Conservation (phyloP, 345 rosid species). For the Heritiera fomes region DNA sequence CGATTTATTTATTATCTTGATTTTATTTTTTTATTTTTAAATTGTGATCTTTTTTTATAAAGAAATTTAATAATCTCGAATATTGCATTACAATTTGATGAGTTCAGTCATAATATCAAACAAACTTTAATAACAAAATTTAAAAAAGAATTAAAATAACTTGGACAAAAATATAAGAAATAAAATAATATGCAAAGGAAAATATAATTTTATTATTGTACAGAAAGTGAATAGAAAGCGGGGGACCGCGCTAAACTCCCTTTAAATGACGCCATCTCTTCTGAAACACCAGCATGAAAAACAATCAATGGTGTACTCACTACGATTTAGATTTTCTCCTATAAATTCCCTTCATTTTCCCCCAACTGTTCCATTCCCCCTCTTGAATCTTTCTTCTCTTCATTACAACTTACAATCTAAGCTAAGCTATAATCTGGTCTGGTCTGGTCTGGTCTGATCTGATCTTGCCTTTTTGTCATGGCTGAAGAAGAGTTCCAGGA, state of each 20-base stretch:
- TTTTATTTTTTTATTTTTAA: too few species aligned
- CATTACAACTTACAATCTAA: background rate
- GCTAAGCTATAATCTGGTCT: background rate
- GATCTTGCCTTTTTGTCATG: slow-evolving; percentile 5
- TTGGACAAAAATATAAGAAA: slow-evolving; percentile 4
- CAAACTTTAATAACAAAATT: background rate
- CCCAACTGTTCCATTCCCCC: slow-evolving; percentile 22
- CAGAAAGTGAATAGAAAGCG: background rate
- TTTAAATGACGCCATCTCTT: slow-evolving; percentile 37
- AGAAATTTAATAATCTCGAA: too few species aligned
- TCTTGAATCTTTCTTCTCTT: background rate
- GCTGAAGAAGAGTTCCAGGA: slow-evolving; percentile 51
- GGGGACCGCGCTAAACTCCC: slow-evolving; percentile 32
- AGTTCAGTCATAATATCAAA: too few species aligned
- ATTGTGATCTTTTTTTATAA: too few species aligned
- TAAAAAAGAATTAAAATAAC: background rate
- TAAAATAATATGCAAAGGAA: slow-evolving; percentile 18
- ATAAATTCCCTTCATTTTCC: slow-evolving; percentile 1
- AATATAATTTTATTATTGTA: too few species aligned
- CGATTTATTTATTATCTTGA: too few species aligned
- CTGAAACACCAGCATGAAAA: slow-evolving; percentile 7
- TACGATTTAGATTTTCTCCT: slow-evolving; percentile 36
- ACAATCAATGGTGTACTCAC: background rate
- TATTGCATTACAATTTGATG: too few species aligned
- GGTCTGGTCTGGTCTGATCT: background rate